These are phyloP conservation scores for Hylodesmum podocarpum DNA, from an alignment of 306 rosid genomes.

Conservation along the genomic window DNA sequence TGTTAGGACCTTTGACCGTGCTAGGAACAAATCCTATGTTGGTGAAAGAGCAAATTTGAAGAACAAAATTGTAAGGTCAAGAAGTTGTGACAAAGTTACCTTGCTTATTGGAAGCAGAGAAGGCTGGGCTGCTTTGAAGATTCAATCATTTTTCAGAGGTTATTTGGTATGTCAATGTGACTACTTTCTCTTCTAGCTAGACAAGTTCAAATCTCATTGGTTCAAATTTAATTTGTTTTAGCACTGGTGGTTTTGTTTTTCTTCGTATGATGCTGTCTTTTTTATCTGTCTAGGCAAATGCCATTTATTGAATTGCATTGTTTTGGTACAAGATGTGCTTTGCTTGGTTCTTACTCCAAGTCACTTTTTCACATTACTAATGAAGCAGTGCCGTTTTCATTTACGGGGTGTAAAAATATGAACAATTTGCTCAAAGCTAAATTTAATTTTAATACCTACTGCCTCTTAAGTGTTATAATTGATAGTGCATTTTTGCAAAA, in stretches of 20 bases:
- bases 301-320: neutral
- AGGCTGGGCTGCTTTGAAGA: slow-evolving; percentile 62
- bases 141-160: slow-evolving; percentile 83
- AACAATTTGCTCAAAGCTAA: neutral
- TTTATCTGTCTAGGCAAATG: neutral
- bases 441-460: neutral
- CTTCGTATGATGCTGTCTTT: neutral
- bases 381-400: slow-evolving; percentile 36
- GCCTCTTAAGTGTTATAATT: neutral
- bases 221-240: neutral
- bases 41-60: slow-evolving; percentile 53
- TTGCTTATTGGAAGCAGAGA: slow-evolving; percentile 46
- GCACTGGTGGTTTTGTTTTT: neutral
- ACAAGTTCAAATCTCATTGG: neutral
- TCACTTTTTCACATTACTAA: slow-evolving; percentile 16
- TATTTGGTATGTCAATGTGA: slow-evolving; percentile 61
- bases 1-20: slow-evolving; percentile 27
- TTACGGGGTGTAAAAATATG: neutral
- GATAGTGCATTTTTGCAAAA: neutral
- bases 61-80: slow-evolving; percentile 64
- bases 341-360: slow-evolving; percentile 40
- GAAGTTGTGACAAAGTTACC: slow-evolving; percentile 49
- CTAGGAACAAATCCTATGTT: slow-evolving; percentile 55
- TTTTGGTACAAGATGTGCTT: slow-evolving; percentile 27
- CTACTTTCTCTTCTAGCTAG: neutral